phyloP scores from a whole-genome alignment of 495 filamentous ascomycete species.

The Bathelium albidoporum region DNA sequence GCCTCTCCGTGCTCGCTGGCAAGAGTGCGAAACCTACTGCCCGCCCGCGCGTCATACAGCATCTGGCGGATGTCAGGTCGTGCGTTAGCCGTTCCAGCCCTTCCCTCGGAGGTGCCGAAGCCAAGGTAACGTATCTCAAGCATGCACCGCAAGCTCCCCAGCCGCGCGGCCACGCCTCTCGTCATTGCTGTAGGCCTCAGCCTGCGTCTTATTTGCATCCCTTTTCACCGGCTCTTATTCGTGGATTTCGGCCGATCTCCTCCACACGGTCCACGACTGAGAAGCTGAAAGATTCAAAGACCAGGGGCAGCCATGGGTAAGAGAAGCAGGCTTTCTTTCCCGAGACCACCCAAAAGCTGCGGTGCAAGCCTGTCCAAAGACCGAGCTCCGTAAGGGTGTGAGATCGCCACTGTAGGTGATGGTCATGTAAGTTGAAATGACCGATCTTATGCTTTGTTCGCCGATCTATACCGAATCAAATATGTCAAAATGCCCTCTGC shows the following conservation, averaged over 20 bases:
- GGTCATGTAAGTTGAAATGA: background rate
- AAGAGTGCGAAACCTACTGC: too few relatives aligned
- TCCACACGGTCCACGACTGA: background rate
- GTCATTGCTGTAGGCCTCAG: too few relatives aligned
- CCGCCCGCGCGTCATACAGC: too few relatives aligned
- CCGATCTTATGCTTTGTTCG: background rate
- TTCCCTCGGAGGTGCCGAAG: too few relatives aligned
- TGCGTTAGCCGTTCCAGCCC: background rate
- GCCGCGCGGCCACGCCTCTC: too few relatives aligned
- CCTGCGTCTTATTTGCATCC: background rate
- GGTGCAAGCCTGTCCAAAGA: background rate
- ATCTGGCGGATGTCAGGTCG: too few relatives aligned
- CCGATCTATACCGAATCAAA: background rate
- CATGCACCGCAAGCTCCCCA: too few relatives aligned
- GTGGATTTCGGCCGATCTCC: background rate
- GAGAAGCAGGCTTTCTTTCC: background rate
- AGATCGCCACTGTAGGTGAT: background rate
- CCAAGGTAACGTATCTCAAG: too few relatives aligned
- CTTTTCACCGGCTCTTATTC: background rate
- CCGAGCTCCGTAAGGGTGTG: background rate
- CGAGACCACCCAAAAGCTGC: background rate
- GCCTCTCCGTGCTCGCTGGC: too few relatives aligned
- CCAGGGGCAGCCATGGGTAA: background rate
- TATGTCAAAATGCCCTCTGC: background rate
- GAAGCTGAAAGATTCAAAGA: background rate